Conservation (phyloP, 805 yeast species). For the Ogataea minuta region DNA sequence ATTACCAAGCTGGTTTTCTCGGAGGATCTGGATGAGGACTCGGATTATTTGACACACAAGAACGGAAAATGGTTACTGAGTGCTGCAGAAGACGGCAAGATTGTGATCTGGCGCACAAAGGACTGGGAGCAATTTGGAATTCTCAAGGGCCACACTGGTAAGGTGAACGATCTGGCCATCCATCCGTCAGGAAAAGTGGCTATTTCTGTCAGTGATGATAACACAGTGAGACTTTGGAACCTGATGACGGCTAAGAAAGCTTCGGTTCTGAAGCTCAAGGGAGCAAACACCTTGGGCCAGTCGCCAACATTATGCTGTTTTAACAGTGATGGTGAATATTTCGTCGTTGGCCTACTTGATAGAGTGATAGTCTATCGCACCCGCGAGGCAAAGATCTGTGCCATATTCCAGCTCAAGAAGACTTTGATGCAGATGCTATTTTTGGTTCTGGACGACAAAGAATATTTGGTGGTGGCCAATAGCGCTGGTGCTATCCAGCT, state of each 20-base stretch:
- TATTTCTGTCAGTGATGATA: conserved; percentile 82
- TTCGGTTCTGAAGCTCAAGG: conserved; percentile 70
- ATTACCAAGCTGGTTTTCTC: conserved; percentile 76
- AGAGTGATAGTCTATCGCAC: conserved; percentile 67
- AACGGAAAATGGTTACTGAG: conserved; percentile 88
- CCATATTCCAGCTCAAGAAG: conserved; percentile 47
- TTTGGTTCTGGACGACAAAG: conserved; percentile 42
- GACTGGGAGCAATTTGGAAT: conserved; percentile 95
- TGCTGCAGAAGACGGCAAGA: conserved; percentile 87
- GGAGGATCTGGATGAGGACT: conserved; percentile 38
- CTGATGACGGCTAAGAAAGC: conserved; percentile 96
- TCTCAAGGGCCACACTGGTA: conserved; percentile 84
- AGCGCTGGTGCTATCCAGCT: conserved; percentile 70
- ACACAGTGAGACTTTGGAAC: conserved; percentile 87
- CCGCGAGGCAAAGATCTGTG: conserved; percentile 54
- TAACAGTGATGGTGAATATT: conserved; percentile 62
- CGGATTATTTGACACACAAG: conserved; percentile 32
- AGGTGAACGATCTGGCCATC: conserved; percentile 79
- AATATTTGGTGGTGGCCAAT: conserved; percentile 65
- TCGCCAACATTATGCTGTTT: conserved; percentile 27
- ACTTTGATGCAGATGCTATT: conserved; percentile 70
- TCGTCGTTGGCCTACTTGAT: conserved; percentile 70
- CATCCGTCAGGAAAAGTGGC: conserved; percentile 92
- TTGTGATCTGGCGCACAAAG: conserved; percentile 90
- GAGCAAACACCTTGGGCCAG: conserved; percentile 65